Evolutionary conservation across 2,329 filamentous ascomycete genomes (phyloP), one percentile per base, ranked within the genome.

Genomic region (Madurella fahalii): DNA sequence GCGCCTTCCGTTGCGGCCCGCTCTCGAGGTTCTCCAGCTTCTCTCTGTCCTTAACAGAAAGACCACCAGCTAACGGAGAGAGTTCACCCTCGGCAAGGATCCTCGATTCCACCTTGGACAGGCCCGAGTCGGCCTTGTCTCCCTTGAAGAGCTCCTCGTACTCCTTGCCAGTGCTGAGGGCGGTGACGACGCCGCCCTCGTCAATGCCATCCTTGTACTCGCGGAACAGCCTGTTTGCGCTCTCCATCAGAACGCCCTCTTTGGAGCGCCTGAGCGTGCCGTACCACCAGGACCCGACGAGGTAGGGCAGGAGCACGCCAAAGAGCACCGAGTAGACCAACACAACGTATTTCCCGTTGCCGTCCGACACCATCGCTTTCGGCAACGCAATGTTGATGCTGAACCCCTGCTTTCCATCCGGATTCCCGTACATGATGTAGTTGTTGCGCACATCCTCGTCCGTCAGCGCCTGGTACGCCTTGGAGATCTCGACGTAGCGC

Each of bases 261-360:
- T 93, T 95, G 39, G 94, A 97, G 72, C 89, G 84, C 65, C 86
- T 84, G 72, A 96, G 93, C 34, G 90, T 95, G 57, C 95, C 94
- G 69, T 99, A 99, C 94, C 94, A 99, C 94, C 94, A 99, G 56
- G 88, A 91, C 46, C 94, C 94, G 53, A 99, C 93, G 46, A 94
- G 78, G 70, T 95, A 99, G 2, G 94, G 94, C 50, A 99, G 78
- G 57, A 96, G 76, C 58, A 97, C 89, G 52, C 93, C 94, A 49
- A 99, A 84, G 40, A 97, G 80, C 34, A 87, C 73, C 39, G 90
- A 92, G 71, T 99, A 99, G 60, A 96, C 81, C 54, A 96, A 77
- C 57, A 99, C 78, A 51, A 99, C 88, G 68, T 95, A 97, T 77
- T 96, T 97, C 62, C 92, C 93, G 70, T 94, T 95, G 52, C 92